Evolutionary conservation across 805 yeast species (phyloP).

Genomic region (Maudiozyma bulderi): DNA sequence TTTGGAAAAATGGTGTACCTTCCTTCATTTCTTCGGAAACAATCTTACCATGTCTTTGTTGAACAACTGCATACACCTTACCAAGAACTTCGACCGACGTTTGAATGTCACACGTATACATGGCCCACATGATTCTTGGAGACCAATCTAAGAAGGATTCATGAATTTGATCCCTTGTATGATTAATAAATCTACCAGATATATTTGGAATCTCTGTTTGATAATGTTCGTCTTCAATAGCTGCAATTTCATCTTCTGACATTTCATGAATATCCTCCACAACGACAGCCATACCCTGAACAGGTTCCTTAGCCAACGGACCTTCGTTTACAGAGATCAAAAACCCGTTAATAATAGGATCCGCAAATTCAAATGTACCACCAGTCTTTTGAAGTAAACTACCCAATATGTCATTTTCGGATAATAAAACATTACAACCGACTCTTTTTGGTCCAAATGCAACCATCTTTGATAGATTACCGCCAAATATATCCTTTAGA

Average conservation of each 20-base stretch:
- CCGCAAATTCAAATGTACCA: slow-evolving; percentile 37
- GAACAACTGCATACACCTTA: slow-evolving; percentile 89
- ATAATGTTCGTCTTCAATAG: slow-evolving; percentile 15
- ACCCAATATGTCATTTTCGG: slow-evolving; percentile 29
- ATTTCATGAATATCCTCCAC: slow-evolving; percentile 33
- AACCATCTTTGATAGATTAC: slow-evolving; percentile 35
- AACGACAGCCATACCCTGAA: slow-evolving; percentile 66
- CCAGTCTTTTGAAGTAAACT: slow-evolving; percentile 23
- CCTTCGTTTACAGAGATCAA: slow-evolving; percentile 77
- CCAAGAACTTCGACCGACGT: slow-evolving; percentile 92
- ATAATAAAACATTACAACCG: slow-evolving; percentile 65
- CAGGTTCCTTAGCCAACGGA: slow-evolving; percentile 79
- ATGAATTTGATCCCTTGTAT: slow-evolving; percentile 65
- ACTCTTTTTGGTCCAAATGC: slow-evolving; percentile 69
- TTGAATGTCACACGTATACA: slow-evolving; percentile 90
- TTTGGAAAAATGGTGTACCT: slow-evolving; percentile 92
- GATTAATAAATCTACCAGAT: slow-evolving; percentile 65
- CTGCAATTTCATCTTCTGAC: slow-evolving; percentile 23
- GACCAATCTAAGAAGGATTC: slow-evolving; percentile 68
- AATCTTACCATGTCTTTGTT: slow-evolving; percentile 75
- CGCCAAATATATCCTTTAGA: slow-evolving; percentile 21
- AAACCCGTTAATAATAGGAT: slow-evolving; percentile 70
- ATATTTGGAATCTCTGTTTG: slow-evolving; percentile 35
- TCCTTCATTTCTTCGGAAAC: slow-evolving; percentile 93
- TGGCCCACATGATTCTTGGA: slow-evolving; percentile 84